These are phyloP conservation scores for Yamadazyma diddensiae DNA, from an alignment of 1,139 yeast species.

Conservation along the genomic window DNA sequence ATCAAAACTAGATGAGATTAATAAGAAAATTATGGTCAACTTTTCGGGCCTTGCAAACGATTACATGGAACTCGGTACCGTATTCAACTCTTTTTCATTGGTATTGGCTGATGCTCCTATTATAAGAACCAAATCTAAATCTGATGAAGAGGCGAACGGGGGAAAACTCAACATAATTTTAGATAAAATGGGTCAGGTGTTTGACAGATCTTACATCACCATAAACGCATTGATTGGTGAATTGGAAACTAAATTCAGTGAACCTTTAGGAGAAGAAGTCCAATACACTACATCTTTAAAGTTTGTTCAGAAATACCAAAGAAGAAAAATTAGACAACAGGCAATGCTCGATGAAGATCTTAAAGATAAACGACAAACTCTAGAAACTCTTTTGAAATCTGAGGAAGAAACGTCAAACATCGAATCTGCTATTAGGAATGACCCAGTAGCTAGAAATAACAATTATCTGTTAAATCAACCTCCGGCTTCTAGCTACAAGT, in stretches of 20 bases:
- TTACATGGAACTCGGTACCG: slow-evolving; percentile 66
- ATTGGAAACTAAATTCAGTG: slow-evolving; percentile 71
- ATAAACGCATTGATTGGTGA: slow-evolving; percentile 67
- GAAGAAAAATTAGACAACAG: slow-evolving; percentile 66
- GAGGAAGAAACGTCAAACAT: slow-evolving; percentile 41
- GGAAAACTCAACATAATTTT: slow-evolving; percentile 38
- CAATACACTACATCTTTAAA: slow-evolving; percentile 70
- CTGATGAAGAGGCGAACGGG: slow-evolving; percentile 23
- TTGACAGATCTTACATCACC: slow-evolving; percentile 68
- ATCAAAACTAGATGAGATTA: slow-evolving; percentile 60
- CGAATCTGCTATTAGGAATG: slow-evolving; percentile 30
- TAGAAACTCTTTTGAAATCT: slow-evolving; percentile 38
- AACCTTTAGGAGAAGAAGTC: slow-evolving; percentile 80
- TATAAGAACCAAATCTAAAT: slow-evolving; percentile 16
- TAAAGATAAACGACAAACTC: slow-evolving; percentile 40
- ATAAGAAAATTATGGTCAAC: slow-evolving; percentile 61
- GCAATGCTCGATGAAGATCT: slow-evolving; percentile 57
- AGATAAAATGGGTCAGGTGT: slow-evolving; percentile 77
- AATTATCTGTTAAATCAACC: slow-evolving; percentile 26
- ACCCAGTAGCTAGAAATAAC: slow-evolving; percentile 24
- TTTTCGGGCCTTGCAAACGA: slow-evolving; percentile 65
- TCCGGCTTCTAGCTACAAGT: slow-evolving; percentile 4
- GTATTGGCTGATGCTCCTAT: slow-evolving; percentile 46
- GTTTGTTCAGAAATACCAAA: slow-evolving; percentile 65
- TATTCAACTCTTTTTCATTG: slow-evolving; percentile 71